Evolutionary conservation across 345 rosid species (phyloP).

Genomic region (Erucastrum elatum): DNA sequence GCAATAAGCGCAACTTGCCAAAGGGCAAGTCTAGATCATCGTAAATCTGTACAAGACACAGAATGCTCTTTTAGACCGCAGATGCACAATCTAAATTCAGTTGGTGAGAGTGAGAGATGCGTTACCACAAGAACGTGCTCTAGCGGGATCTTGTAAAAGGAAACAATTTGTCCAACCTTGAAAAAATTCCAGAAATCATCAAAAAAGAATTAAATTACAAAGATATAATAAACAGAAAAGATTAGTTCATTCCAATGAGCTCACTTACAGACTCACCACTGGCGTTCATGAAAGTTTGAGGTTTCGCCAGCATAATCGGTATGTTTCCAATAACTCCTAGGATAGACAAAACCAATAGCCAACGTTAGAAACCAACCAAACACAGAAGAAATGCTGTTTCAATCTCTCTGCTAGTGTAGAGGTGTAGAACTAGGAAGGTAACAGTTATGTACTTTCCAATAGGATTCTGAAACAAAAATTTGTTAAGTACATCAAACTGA

Average conservation of each 20-base stretch:
- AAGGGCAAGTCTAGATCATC: slow-evolving; percentile 96
- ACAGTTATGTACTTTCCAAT: slow-evolving; percentile 1
- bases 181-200: slow-evolving; percentile 27
- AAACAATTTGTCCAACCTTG: slow-evolving; percentile 85
- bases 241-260: slow-evolving; percentile 28
- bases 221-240: not conserved
- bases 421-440: not conserved
- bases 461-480: not conserved
- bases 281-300: slow-evolving; percentile 90
- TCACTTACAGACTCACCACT: slow-evolving; percentile 98
- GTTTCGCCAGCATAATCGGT: slow-evolving; percentile 92
- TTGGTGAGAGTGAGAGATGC: slow-evolving; percentile 22
- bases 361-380: slow-evolving; percentile 3
- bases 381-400: too few species aligned
- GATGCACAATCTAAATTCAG: not conserved
- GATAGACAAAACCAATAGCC: slow-evolving; percentile 6
- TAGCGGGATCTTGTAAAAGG: slow-evolving; percentile 85
- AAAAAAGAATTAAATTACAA: slow-evolving; percentile 4
- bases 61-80: not conserved
- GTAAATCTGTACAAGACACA: slow-evolving; percentile 54
- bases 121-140: slow-evolving; percentile 93
- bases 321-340: slow-evolving; percentile 74
- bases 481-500: too few species aligned
- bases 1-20: slow-evolving; percentile 80
- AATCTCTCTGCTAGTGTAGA: slow-evolving; percentile 14